These are phyloP conservation scores for Trichoderma reesei DNA, from an alignment of 495 filamentous ascomycete species.

Conservation along the genomic window DNA sequence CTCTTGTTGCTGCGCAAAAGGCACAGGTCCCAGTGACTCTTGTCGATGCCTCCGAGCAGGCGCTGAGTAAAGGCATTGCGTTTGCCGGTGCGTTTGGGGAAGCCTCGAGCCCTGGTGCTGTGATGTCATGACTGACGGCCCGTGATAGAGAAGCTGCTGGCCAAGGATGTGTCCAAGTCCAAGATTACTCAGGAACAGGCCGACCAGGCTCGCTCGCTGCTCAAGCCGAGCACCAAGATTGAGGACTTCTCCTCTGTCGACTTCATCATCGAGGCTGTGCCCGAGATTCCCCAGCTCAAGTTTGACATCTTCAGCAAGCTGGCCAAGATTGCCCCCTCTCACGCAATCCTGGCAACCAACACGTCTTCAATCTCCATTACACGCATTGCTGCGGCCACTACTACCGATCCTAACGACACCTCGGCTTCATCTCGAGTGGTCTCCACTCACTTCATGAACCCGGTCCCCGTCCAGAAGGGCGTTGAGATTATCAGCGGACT, in stretches of 20 bases:
- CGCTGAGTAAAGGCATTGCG: conserved; percentile 82
- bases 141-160: conserved; percentile 70
- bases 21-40: conserved; percentile 78
- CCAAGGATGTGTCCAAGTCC: conserved; percentile 81
- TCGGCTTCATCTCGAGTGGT: conserved; percentile 81
- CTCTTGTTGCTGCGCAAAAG: conserved; percentile 82
- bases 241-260: conserved; percentile 77
- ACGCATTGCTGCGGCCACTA: conserved; percentile 80
- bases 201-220: conserved; percentile 53
- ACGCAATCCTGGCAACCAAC: conserved; percentile 92
- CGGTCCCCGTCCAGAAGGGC: conserved; percentile 91
- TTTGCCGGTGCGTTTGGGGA: conserved; percentile 59
- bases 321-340: conserved; percentile 70
- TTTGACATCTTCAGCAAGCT: conserved; percentile 76
- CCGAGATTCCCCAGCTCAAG: conserved; percentile 84
- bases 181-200: conserved; percentile 72
- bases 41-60: conserved; percentile 73
- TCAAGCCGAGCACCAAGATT: conserved; percentile 61
- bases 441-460: conserved; percentile 99
- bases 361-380: conserved; percentile 97
- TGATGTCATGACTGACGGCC: conserved; percentile 15
- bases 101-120: neutral
- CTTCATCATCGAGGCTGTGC: conserved; percentile 96
- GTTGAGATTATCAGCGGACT: conserved; percentile 94
- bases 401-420: conserved; percentile 62